phyloP scores from a whole-genome alignment of 768 basidiomycete species.

The Lentinula raphanica region DNA sequence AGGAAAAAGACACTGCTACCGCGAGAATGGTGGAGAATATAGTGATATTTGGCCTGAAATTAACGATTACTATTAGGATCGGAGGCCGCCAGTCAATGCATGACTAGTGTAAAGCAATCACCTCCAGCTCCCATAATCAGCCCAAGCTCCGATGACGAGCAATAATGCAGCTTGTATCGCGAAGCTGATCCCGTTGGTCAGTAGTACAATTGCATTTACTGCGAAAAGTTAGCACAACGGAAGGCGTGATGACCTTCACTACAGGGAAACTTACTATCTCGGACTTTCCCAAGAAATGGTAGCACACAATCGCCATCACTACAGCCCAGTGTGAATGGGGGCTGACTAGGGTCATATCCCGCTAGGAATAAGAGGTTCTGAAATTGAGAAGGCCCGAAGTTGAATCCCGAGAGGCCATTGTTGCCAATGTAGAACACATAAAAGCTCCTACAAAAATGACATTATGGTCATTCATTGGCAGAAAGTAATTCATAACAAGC shows the following conservation, averaged over 20 bases:
- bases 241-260: neutral
- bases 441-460: constrained; percentile 33
- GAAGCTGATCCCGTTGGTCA: constrained; percentile 78
- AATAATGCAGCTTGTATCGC: constrained; percentile 68
- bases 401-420: constrained; percentile 48
- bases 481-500: neutral
- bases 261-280: constrained; percentile 43
- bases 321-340: constrained; percentile 51
- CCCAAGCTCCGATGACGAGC: constrained; percentile 69
- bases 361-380: constrained; percentile 69
- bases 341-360: constrained; percentile 62
- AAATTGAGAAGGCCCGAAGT: constrained; percentile 71
- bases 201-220: constrained; percentile 75
- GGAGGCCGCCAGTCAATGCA: no score
- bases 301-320: constrained; percentile 53
- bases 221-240: neutral
- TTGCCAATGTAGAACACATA: constrained; percentile 64
- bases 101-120: constrained; percentile 15
- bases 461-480: neutral
- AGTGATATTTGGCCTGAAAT: constrained; percentile 65
- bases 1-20: constrained; percentile 67
- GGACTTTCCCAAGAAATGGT: constrained; percentile 55
- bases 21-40: constrained; percentile 67
- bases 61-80: constrained; percentile 4
- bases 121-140: constrained; percentile 82